A percentile compares a stretch with the other conserved stretches of the same genome.
These are phyloP conservation scores for Hypoxylon lienhwacheense DNA, from an alignment of 495 filamentous ascomycete species.

Conservation along the genomic window DNA sequence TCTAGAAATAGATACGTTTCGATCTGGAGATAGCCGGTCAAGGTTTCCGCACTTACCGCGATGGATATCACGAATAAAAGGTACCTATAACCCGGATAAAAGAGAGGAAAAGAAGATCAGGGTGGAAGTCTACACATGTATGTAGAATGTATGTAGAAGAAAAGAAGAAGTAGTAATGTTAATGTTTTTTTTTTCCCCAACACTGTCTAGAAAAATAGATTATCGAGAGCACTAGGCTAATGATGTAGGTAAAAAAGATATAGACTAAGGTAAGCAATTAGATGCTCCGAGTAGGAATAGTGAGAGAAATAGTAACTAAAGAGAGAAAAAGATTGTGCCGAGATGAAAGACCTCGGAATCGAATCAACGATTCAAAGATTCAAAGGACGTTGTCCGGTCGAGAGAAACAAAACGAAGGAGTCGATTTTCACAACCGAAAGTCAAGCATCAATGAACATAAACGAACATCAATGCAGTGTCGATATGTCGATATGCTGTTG, in stretches of 20 bases:
- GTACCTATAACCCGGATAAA: background rate
- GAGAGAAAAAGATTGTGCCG: background rate
- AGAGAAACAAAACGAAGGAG: constrained; percentile 26
- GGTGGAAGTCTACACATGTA: no score
- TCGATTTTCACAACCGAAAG: constrained; percentile 34
- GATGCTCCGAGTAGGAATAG: no score
- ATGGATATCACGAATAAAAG: constrained; percentile 1
- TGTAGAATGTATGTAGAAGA: no score
- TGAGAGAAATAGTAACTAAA: no score
- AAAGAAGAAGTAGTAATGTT: no score
- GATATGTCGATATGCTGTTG: no score
- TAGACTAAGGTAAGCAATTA: no score
- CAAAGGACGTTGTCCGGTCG: constrained; percentile 16
- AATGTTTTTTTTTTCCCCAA: no score
- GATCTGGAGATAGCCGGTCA: background rate
- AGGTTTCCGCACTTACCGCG: constrained; percentile 16
- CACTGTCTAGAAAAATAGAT: no score
- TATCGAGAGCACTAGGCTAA: no score
- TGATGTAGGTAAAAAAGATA: no score
- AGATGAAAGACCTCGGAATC: background rate
- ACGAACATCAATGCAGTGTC: constrained; percentile 29
- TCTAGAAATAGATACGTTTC: constrained; percentile 9
- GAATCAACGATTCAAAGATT: constrained; percentile 6
- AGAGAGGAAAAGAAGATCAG: constrained; percentile 6
- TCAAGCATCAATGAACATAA: no score